Evolutionary conservation across 2,329 filamentous ascomycete genomes (phyloP).

Genomic region (Chaetomium strumarium): DNA sequence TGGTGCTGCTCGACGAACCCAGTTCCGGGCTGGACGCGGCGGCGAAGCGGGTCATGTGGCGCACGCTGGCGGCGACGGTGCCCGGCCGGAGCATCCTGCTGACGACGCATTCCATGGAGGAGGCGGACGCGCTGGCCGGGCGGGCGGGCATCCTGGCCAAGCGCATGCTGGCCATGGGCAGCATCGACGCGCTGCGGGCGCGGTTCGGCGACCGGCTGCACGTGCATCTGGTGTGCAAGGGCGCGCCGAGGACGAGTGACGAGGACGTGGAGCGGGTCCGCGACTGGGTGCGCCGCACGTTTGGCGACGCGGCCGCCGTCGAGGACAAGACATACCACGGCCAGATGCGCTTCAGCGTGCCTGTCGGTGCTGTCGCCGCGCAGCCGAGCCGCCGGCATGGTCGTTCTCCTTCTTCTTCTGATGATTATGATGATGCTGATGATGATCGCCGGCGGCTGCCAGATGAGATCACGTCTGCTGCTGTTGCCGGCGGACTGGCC

Average conservation of each 20-base stretch:
- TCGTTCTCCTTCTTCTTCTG: too few species aligned
- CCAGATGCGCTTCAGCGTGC: conserved; percentile 69
- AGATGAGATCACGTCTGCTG: neutral
- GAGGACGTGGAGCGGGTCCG: conserved; percentile 63
- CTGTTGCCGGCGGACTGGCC: too few species aligned
- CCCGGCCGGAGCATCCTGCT: conserved; percentile 76
- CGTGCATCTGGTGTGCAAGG: conserved; percentile 71
- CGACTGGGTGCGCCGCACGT: conserved; percentile 55
- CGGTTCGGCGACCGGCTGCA: conserved; percentile 75
- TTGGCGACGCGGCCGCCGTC: conserved; percentile 63
- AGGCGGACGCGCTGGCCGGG: conserved; percentile 80
- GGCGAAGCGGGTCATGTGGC: conserved; percentile 90
- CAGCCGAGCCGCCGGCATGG: neutral
- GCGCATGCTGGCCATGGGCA: conserved; percentile 79
- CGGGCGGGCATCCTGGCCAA: conserved; percentile 81
- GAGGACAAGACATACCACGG: conserved; percentile 76
- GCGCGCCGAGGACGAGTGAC: conserved; percentile 65
- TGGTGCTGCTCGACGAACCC: conserved; percentile 84
- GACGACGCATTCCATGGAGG: conserved; percentile 93
- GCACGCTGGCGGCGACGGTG: conserved; percentile 67
- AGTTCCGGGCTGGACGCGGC: conserved; percentile 85
- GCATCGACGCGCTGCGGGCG: conserved; percentile 62
- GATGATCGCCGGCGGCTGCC: neutral
- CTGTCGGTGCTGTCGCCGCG: neutral
- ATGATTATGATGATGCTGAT: too few species aligned